These are phyloP conservation scores for Polychytrium aggregatum DNA, from an alignment of 192 early-diverging fungal genomes.

Conservation along the genomic window DNA sequence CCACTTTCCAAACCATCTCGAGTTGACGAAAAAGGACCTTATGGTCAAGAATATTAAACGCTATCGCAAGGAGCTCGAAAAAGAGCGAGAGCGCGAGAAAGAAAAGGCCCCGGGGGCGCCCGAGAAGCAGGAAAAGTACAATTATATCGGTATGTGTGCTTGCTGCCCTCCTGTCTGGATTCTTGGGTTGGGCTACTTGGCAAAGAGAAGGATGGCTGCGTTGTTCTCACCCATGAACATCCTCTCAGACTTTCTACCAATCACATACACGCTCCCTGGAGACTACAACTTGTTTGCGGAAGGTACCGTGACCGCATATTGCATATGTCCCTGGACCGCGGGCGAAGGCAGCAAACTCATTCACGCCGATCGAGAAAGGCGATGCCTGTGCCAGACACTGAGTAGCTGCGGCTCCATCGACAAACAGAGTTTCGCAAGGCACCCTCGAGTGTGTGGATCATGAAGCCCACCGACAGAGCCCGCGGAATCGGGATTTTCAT, in stretches of 20 bases:
- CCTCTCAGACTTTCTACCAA: conserved; percentile 36
- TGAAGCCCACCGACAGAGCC: conserved; percentile 52
- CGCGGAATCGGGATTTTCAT: conserved; percentile 52
- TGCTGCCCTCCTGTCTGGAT: too few species aligned
- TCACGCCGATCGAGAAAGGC: too few species aligned
- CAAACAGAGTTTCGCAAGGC: conserved; percentile 35
- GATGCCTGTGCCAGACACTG: too few species aligned
- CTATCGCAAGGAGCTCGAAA: conserved; percentile 42
- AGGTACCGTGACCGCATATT: conserved; percentile 3
- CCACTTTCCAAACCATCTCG: conserved; percentile 47
- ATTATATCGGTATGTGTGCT: too few species aligned
- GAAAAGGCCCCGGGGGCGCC: background rate
- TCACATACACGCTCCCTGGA: conserved; percentile 41
- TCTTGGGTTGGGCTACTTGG: too few species aligned
- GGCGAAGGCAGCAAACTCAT: too few species aligned
- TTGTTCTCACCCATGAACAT: too few species aligned
- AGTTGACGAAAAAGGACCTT: conserved; percentile 47
- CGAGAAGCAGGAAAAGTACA: too few species aligned
- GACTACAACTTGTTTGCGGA: conserved; percentile 52
- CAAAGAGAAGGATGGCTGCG: too few species aligned
- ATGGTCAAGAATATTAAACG: conserved; percentile 53
- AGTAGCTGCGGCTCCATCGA: too few species aligned
- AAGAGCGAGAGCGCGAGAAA: conserved; percentile 11
- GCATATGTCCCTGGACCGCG: background rate
- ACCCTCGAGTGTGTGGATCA: conserved; percentile 45